Base-by-base conservation (phyloP, 345 rosid species). In the Mercurialis annua region DNA sequence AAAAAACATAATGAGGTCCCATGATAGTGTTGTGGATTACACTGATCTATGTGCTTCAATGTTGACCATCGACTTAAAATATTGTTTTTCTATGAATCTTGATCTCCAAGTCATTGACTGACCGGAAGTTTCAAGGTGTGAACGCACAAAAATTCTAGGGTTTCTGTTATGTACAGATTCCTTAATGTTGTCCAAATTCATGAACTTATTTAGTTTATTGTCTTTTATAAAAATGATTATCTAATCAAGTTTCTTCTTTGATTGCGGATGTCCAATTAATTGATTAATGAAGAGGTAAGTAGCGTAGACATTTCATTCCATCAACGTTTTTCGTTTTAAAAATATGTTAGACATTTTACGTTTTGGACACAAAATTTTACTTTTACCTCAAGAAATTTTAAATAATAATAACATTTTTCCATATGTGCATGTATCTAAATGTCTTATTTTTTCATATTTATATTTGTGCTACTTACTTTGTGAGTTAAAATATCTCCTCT, bases 61-160 rank as follows among this genome's bases (percentile, higher is more conserved):
- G 17, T 34, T 66, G 33, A 23, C 21, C 48, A 51, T 65, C 2
- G 38, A 62, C 40, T 9, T 36, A 36, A 36, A 3, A 36, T 3
- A 36, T 4, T 4, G 17, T 23, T 0, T 24, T 7, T 55, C 20
- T 10, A 43, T 18, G 0, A 57, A 20, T 33, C 50, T 68, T 49
- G 57, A 59, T 59, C 65, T 10, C 36, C 65, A 68, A 59, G 65
- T 36, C 71, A 23, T 59, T 49, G 65, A 59, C 65, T 49, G 65
- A 59, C 65, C 4, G n/a, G 2, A 20, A 8, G 26, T 40, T 14
- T n/a, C 0, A 24, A 15, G 8, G 18, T 59, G 48, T 59, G 64
- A 59, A 59, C 48, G 23, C 46, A 10, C 6, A 20, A 11, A 24
- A n/a, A 10, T 11, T 34, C 0, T 34, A 12, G 29, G 43, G 11